Evolutionary conservation across 495 filamentous ascomycete species (phyloP), one percentile per base, ranked within the genome.

Genomic region (Aspergillus egyptiacus): DNA sequence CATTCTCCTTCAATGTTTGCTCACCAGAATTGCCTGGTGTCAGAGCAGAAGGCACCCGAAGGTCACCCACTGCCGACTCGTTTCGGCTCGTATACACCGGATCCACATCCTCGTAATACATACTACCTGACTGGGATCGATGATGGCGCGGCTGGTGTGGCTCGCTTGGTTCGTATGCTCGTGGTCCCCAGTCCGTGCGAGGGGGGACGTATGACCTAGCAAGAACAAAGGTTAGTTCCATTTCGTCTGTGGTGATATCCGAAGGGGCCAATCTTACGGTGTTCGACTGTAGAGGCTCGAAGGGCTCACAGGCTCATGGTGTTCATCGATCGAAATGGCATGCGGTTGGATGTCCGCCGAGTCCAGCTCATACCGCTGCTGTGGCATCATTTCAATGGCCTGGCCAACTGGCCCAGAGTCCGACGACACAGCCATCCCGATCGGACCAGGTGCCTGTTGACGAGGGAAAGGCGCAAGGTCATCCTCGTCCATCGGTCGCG

Each of bases 61-160:
- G 19, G 33, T 59, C 52, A 39, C 50, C 48, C 30, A 38, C 58
- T 30, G 53, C 57, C 4, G 59, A 51, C 23, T 64, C 63, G 38
- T 63, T 64, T 47, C 66, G 61, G 50, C 74, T 75, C 37, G 71
- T 85, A 63, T 96, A 98, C 32, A 84, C 84, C 18, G 93, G 93
- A 48, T 94, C 90, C 15, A 93, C 84, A 62, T 96, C 93, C 76
- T 98, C 93, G 61, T 91, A 95, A 67, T 96, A 96, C 48, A 77
- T 66, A 35, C 74, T 73, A 8, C 48, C 48, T 27, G 77, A 75
- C 20, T 61, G 66, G 14, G 60, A 61, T 39, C 78, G 63, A 35
- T 59, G 63, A 66, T 77, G 67, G 19, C 32, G 62, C 27, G 34
- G 50, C 8, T 48, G 32, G 19, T 50, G 47, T 10, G 57, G 27